Conservation (phyloP, 1,139 yeast species). For the Blastobotrys raffinosifermentans region DNA sequence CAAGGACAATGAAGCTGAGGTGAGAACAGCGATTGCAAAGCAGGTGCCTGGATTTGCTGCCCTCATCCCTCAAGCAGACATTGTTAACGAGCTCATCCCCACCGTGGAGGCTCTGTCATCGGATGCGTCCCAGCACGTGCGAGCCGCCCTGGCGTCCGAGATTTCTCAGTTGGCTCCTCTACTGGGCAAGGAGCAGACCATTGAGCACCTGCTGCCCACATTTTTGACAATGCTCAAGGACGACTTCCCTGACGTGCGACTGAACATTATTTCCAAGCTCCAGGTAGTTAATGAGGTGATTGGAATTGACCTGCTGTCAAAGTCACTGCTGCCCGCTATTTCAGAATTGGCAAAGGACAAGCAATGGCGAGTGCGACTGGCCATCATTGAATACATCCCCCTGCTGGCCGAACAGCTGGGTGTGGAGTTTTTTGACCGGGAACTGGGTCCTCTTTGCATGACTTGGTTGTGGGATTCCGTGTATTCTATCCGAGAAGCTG, state of each 20-base stretch:
- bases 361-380: constrained; percentile 96
- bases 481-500: constrained; percentile 94
- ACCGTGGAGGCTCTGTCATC: constrained; percentile 76
- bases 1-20: constrained; percentile 95
- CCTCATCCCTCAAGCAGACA: constrained; percentile 38
- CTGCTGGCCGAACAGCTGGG: constrained; percentile 94
- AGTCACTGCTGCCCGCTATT: constrained; percentile 88
- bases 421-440: constrained; percentile 86
- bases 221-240: constrained; percentile 92
- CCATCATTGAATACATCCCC: constrained; percentile 95
- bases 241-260: constrained; percentile 93
- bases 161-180: constrained; percentile 84
- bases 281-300: constrained; percentile 90
- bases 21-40: constrained; percentile 87
- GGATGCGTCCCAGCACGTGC: constrained; percentile 88
- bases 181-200: constrained; percentile 78
- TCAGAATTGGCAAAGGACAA: constrained; percentile 94
- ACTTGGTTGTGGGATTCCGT: constrained; percentile 99
- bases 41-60: constrained; percentile 77
- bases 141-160: constrained; percentile 87
- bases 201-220: constrained; percentile 77
- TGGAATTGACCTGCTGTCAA: constrained; percentile 82
- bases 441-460: constrained; percentile 82
- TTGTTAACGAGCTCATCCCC: constrained; percentile 72
- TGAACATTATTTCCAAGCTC: constrained; percentile 87